Conservation (phyloP, 768 basidiomycete genomes). For the Termitomyces sp. region DNA sequence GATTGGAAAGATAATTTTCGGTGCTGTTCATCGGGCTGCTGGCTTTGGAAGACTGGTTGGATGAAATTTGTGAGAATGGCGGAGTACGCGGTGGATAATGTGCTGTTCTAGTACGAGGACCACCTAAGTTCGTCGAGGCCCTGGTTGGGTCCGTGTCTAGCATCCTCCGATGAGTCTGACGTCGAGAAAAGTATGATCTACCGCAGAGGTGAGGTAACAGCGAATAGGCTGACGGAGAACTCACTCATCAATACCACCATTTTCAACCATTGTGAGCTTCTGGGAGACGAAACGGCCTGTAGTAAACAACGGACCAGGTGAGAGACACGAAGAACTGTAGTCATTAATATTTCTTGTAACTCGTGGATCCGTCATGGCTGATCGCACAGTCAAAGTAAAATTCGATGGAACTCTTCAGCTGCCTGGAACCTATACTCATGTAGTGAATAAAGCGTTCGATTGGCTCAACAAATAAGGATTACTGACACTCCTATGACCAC, state of each 20-base stretch:
- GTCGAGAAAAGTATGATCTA: slow-evolving; percentile 9
- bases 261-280: not conserved
- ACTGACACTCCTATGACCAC: slow-evolving; percentile 6
- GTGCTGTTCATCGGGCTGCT: not conserved
- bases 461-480: not conserved
- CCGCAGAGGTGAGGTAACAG: not conserved
- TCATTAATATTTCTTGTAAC: not conserved
- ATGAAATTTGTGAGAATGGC: slow-evolving; percentile 2
- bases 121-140: not conserved
- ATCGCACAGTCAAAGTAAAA: not conserved
- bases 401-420: not conserved
- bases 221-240: not conserved
- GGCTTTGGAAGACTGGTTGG: not conserved
- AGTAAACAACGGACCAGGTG: not conserved
- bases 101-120: not conserved
- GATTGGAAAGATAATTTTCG: not conserved
- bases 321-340: not conserved
- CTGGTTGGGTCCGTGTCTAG: not conserved
- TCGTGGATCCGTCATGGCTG: slow-evolving; percentile 10
- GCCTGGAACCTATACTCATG: not conserved
- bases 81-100: slow-evolving; percentile 7
- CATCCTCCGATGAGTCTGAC: not conserved
- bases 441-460: not conserved
- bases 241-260: not conserved
- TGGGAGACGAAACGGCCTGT: not conserved